These are phyloP conservation scores for Saccharomycopsis capsularis DNA, from an alignment of 805 yeast genomes.

Conservation along the genomic window DNA sequence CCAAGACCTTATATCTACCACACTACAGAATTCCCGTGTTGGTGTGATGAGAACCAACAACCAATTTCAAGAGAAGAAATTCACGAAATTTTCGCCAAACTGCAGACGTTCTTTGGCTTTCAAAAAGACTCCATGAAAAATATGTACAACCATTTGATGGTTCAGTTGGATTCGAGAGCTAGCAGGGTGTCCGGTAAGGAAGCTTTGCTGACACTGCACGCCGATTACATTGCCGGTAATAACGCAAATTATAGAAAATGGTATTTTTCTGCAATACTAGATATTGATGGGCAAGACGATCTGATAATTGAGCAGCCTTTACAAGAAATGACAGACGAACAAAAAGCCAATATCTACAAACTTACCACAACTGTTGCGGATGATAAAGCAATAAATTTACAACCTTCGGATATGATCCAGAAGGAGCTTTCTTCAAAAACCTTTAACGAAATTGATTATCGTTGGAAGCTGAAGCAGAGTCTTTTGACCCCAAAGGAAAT, in stretches of 20 bases:
- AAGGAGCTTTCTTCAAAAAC: conserved; percentile 6
- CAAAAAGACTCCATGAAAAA: conserved; percentile 72
- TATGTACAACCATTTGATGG: conserved; percentile 75
- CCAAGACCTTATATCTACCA: conserved; percentile 8
- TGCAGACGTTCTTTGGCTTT: conserved; percentile 71
- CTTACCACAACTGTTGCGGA: not conserved
- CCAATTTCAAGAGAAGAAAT: conserved; percentile 69
- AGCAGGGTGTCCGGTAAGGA: conserved; percentile 64
- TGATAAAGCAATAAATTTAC: not conserved
- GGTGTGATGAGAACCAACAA: conserved; percentile 13
- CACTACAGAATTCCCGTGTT: conserved; percentile 11
- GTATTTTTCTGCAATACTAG: conserved; percentile 83
- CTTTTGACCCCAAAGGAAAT: conserved; percentile 64
- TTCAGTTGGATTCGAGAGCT: conserved; percentile 78
- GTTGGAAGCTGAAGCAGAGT: conserved; percentile 83
- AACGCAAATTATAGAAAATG: conserved; percentile 82
- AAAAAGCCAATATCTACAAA: conserved; percentile 1
- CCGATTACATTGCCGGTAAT: conserved; percentile 90
- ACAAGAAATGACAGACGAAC: not conserved
- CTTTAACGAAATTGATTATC: conserved; percentile 28
- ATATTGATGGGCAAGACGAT: conserved; percentile 51
- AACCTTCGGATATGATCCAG: not conserved
- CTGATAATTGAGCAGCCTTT: not conserved
- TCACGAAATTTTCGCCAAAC: conserved; percentile 47
- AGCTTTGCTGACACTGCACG: conserved; percentile 74